phyloP scores from a whole-genome alignment of 2,329 filamentous ascomycete genomes.

The Exophiala bonariae region DNA sequence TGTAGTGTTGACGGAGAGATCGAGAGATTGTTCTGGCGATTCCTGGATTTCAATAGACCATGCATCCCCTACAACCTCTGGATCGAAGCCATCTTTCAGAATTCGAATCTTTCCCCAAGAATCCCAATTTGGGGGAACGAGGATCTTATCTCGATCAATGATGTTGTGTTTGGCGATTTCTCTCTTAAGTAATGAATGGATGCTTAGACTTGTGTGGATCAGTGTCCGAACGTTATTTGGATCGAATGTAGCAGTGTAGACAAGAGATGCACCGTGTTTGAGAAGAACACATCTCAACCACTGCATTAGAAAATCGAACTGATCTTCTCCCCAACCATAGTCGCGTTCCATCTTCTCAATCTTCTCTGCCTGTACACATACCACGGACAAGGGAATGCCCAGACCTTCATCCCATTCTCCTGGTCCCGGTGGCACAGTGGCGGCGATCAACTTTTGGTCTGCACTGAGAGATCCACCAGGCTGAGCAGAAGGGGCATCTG shows the following conservation, averaged over 20 bases:
- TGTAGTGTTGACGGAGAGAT: slow-evolving; percentile 27
- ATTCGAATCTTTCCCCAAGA: slow-evolving; percentile 97
- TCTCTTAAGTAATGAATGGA: slow-evolving; percentile 78
- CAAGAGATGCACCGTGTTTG: slow-evolving; percentile 82
- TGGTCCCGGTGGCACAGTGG: slow-evolving; percentile 65
- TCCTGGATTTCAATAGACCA: slow-evolving; percentile 84
- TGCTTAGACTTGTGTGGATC: slow-evolving; percentile 81
- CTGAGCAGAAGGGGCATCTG: slow-evolving; percentile 57
- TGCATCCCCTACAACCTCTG: slow-evolving; percentile 78
- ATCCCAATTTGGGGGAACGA: slow-evolving; percentile 96
- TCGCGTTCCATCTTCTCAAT: slow-evolving; percentile 90
- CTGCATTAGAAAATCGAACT: slow-evolving; percentile 94
- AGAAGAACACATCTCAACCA: slow-evolving; percentile 86
- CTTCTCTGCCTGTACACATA: slow-evolving; percentile 89
- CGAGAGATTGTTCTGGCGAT: slow-evolving; percentile 33
- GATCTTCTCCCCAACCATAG: slow-evolving; percentile 89
- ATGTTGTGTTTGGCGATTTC: slow-evolving; percentile 84
- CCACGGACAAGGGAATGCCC: slow-evolving; percentile 83
- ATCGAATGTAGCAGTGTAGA: slow-evolving; percentile 78
- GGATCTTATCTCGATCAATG: slow-evolving; percentile 89
- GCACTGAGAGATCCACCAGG: slow-evolving; percentile 68
- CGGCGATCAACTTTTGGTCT: slow-evolving; percentile 10
- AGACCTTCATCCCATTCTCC: slow-evolving; percentile 93
- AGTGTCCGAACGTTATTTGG: slow-evolving; percentile 76
- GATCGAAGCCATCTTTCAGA: slow-evolving; percentile 85